Percentiles rank a stretch among this genome's conserved stretches.
Conservation (phyloP, 176 grass and related monocot species). For the Thalia dealbata region DNA sequence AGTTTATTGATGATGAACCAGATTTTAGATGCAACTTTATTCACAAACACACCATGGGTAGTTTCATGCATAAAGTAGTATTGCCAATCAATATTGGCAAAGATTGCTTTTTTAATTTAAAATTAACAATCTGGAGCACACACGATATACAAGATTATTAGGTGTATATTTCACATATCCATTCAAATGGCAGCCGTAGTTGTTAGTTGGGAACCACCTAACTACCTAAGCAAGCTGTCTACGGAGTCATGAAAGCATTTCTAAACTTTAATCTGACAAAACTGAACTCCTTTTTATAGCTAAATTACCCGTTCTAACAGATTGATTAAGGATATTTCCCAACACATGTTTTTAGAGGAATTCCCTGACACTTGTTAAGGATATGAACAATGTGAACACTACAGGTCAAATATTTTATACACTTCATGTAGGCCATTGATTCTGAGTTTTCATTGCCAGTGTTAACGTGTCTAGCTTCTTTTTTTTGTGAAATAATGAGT, state of each 20-base stretch:
- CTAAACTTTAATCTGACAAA: not conserved
- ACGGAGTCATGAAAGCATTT: not conserved
- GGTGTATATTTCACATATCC: not conserved
- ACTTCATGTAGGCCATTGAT: too few species aligned
- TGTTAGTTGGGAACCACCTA: not conserved
- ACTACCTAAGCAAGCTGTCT: not conserved
- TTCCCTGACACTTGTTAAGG: not conserved
- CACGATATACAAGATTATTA: not conserved
- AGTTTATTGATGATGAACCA: not conserved
- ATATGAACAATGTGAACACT: not conserved
- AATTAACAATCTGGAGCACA: not conserved
- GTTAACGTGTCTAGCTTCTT: not conserved
- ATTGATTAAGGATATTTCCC: too few species aligned
- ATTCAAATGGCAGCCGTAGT: not conserved
- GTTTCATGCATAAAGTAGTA: not conserved
- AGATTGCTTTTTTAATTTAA: not conserved
- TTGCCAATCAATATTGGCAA: not conserved
- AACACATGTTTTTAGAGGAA: too few species aligned
- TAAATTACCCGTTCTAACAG: not conserved
- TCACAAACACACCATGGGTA: not conserved
- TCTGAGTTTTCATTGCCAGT: not conserved
- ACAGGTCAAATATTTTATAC: not conserved
- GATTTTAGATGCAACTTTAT: not conserved
- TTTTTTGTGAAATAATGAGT: too few species aligned
- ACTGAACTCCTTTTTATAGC: not conserved